Conservation (phyloP, 192 early-diverging fungal species). For the Rhizophagus prolifer region DNA sequence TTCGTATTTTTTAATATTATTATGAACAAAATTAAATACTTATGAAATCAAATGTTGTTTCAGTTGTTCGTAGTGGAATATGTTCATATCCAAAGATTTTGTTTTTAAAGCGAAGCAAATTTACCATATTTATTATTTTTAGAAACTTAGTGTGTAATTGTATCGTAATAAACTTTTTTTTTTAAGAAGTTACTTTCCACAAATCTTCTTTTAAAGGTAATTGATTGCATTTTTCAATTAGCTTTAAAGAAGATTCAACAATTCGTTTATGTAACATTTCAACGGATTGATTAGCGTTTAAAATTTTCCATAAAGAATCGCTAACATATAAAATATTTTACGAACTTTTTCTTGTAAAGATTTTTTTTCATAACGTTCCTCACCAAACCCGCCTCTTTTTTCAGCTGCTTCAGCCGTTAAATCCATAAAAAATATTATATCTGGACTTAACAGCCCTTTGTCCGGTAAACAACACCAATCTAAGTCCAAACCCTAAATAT, state of each 20-base stretch:
- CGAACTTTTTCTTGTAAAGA: slow-evolving; percentile 83
- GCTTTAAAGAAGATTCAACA: neutral
- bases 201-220: slow-evolving; percentile 18
- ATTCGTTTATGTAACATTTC: slow-evolving; percentile 10
- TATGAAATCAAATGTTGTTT: neutral
- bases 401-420: slow-evolving; percentile 74
- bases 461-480: slow-evolving; percentile 91
- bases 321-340: slow-evolving; percentile 52
- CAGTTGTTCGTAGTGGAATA: neutral
- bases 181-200: neutral
- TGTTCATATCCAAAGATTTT: too few relatives aligned
- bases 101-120: too few relatives aligned
- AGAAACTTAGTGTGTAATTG: neutral
- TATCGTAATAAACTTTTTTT: too few relatives aligned
- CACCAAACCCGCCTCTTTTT: slow-evolving; percentile 82
- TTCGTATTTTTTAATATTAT: neutral
- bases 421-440: slow-evolving; percentile 88
- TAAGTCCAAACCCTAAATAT: slow-evolving; percentile 63
- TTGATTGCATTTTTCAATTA: slow-evolving; percentile 13
- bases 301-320: slow-evolving; percentile 1
- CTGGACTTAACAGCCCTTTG: slow-evolving; percentile 79
- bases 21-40: neutral
- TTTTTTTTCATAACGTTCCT: slow-evolving; percentile 87
- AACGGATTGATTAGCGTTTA: slow-evolving; percentile 1
- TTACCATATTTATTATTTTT: neutral